These are phyloP conservation scores for Sutorius australiensis DNA, from an alignment of 768 basidiomycete genomes.

Conservation along the genomic window DNA sequence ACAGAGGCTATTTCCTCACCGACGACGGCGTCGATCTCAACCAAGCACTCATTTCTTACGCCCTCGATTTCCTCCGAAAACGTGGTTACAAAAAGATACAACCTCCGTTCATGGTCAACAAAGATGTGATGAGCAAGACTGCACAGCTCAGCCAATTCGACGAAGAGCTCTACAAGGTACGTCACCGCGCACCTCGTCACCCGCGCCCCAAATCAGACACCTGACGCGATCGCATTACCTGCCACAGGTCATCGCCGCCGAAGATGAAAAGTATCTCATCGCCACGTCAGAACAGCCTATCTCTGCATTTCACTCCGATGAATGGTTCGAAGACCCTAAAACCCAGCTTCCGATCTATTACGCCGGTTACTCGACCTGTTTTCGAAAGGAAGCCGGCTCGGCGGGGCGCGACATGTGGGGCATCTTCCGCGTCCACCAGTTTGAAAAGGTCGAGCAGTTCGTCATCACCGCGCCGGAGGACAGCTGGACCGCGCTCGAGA, in stretches of 20 bases:
- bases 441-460: conserved; percentile 98
- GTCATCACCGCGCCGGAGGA: conserved; percentile 91
- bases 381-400: conserved; percentile 98
- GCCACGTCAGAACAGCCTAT: conserved; percentile 99
- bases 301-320: conserved; percentile 91
- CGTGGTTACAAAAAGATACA: conserved; percentile 90
- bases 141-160: conserved; percentile 98
- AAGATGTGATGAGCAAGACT: conserved; percentile 95
- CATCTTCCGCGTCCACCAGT: conserved; percentile 99
- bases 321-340: conserved; percentile 95
- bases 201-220: neutral
- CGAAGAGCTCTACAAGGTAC: conserved; percentile 94
- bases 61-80: conserved; percentile 85
- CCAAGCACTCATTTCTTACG: conserved; percentile 92
- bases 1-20: conserved; percentile 94
- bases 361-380: conserved; percentile 90
- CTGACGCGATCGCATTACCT: neutral
- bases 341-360: conserved; percentile 90
- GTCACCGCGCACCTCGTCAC: conserved; percentile 8
- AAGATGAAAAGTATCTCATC: conserved; percentile 98
- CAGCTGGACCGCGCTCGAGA: conserved; percentile 91
- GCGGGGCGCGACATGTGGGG: conserved; percentile 99
- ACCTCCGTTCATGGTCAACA: conserved; percentile 98
- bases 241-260: conserved; percentile 71
- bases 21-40: conserved; percentile 97